Percentiles rank a stretch among this genome's conserved stretches.
Conservation (phyloP, 164 flowering plant genomes). For the Dillenia suffruticosa region DNA sequence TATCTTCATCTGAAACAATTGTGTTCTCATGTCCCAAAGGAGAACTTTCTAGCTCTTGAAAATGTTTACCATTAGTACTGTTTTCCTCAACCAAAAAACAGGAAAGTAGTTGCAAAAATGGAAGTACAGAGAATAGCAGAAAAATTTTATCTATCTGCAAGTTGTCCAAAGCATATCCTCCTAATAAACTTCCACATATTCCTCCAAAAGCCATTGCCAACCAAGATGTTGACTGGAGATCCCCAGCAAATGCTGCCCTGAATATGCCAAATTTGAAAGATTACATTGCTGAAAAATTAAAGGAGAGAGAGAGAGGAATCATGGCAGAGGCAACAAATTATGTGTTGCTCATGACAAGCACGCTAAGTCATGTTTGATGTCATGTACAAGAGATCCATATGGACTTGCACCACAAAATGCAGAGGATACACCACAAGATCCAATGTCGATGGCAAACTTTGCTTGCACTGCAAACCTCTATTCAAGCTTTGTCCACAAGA, state of each 20-base stretch:
- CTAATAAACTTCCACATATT: constrained; percentile 79
- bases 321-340: constrained; percentile 5
- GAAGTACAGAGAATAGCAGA: constrained; percentile 69
- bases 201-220: constrained; percentile 93
- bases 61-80: constrained; percentile 22
- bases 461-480: background rate
- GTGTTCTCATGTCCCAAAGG: constrained; percentile 21
- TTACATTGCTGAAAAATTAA: no score
- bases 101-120: constrained; percentile 69
- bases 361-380: background rate
- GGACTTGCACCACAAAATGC: no score
- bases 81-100: constrained; percentile 74
- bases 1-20: constrained; percentile 27
- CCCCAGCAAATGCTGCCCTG: constrained; percentile 93
- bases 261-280: background rate
- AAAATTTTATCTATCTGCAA: constrained; percentile 59
- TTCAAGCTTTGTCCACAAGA: no score
- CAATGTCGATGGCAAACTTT: background rate
- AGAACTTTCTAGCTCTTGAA: constrained; percentile 22
- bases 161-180: constrained; percentile 73
- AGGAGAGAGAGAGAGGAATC: background rate
- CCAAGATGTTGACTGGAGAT: constrained; percentile 91
- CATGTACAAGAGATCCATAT: no score
- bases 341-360: background rate
- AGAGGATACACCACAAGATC: no score